These are phyloP conservation scores for Lodderomyces theae DNA, from an alignment of 1,139 yeast genomes.

Conservation along the genomic window DNA sequence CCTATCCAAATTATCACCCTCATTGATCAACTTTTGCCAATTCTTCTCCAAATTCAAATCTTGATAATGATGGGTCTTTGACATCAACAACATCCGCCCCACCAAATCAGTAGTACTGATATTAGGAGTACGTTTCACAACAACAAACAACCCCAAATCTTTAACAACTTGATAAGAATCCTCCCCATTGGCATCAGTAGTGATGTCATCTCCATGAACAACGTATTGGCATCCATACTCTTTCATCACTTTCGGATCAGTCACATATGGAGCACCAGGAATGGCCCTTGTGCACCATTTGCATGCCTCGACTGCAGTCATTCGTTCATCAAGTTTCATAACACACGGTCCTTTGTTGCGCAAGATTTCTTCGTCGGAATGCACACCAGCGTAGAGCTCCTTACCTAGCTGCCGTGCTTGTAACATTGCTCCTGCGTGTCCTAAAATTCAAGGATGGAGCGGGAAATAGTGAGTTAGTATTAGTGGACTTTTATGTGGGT, in stretches of 20 bases:
- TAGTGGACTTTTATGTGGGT: too few species aligned
- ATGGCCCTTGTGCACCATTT: conserved; percentile 82
- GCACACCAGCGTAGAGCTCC: conserved; percentile 83
- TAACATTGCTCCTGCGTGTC: conserved; percentile 93
- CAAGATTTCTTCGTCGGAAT: conserved; percentile 82
- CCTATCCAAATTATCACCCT: conserved; percentile 28
- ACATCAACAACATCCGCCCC: conserved; percentile 75
- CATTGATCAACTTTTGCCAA: conserved; percentile 28
- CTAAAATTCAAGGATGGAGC: too few species aligned
- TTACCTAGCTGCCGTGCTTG: conserved; percentile 83
- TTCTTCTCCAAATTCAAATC: conserved; percentile 22
- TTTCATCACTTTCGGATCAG: conserved; percentile 80
- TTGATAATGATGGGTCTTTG: conserved; percentile 56
- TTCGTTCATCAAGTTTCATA: conserved; percentile 77
- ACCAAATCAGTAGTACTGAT: conserved; percentile 94
- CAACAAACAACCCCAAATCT: conserved; percentile 79
- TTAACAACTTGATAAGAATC: conserved; percentile 87
- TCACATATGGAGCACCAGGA: conserved; percentile 89
- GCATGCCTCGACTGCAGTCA: conserved; percentile 82
- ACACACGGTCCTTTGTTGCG: conserved; percentile 91
- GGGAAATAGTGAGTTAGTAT: too few species aligned
- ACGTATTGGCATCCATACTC: conserved; percentile 75
- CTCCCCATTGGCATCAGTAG: conserved; percentile 91
- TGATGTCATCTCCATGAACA: conserved; percentile 96
- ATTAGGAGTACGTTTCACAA: conserved; percentile 90